Conservation (phyloP, 768 basidiomycete species). For the Artomyces pyxidatus region DNA sequence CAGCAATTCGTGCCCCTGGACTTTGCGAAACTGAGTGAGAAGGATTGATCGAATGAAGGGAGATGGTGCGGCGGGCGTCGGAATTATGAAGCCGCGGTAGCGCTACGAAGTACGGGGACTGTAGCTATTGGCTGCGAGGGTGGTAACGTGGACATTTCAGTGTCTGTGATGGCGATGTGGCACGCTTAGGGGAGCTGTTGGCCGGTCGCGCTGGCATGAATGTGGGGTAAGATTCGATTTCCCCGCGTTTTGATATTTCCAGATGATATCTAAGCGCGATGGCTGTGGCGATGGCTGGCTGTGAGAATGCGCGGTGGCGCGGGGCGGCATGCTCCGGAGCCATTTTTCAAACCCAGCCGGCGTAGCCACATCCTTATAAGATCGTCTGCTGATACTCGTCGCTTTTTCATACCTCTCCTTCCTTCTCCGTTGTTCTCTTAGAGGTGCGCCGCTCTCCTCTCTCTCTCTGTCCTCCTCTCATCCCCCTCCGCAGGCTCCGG, state of each 20-base stretch:
- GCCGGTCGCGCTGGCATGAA: conserved; percentile 1
- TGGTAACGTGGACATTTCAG: neutral
- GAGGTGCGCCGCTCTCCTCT: conserved; percentile 26
- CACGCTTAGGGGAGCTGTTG: neutral
- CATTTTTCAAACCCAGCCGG: conserved; percentile 11
- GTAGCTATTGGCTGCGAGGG: neutral
- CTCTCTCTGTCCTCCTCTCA: neutral
- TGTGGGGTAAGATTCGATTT: conserved; percentile 16
- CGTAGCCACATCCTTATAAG: conserved; percentile 13
- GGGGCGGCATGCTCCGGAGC: neutral
- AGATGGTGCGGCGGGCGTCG: neutral
- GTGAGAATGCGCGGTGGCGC: neutral
- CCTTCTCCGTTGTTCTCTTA: conserved; percentile 27
- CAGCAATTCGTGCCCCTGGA: conserved; percentile 43
- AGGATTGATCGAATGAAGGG: conserved; percentile 16
- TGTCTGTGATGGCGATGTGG: neutral
- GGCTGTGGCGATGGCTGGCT: neutral
- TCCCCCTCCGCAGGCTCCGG: conserved; percentile 25
- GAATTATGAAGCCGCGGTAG: neutral
- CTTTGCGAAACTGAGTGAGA: conserved; percentile 36
- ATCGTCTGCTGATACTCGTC: conserved; percentile 19
- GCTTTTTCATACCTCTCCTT: conserved; percentile 31
- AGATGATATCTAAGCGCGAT: neutral
- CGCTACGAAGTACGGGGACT: neutral
- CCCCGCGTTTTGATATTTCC: conserved; percentile 5